These are phyloP conservation scores for Leucosporidium yakuticum DNA, from an alignment of 768 basidiomycete genomes.

Conservation along the genomic window DNA sequence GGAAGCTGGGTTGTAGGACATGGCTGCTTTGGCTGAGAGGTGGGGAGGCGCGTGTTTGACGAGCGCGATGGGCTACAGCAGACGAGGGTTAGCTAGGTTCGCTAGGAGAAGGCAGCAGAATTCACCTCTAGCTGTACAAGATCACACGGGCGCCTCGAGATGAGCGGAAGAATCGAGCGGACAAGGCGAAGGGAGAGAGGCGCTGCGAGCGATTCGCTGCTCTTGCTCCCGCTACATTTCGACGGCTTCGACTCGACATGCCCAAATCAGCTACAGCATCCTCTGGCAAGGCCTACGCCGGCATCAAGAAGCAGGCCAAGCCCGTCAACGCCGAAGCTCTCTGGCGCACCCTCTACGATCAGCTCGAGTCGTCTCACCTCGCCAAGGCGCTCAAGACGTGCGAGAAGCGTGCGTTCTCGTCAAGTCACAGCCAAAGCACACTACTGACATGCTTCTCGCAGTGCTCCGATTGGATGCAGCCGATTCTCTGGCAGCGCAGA, in stretches of 20 bases:
- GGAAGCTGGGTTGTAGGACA: conserved; percentile 28
- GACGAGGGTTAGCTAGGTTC: too few species aligned
- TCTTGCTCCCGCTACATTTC: too few species aligned
- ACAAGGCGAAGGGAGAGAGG: too few species aligned
- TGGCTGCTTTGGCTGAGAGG: neutral
- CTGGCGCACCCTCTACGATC: conserved; percentile 41
- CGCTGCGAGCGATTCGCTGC: too few species aligned
- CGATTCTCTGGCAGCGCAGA: conserved; percentile 39
- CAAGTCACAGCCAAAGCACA: neutral
- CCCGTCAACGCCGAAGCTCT: conserved; percentile 1
- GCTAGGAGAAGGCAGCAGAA: too few species aligned
- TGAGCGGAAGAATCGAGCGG: too few species aligned
- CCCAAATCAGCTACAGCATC: too few species aligned
- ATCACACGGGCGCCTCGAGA: too few species aligned
- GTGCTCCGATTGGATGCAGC: conserved; percentile 43
- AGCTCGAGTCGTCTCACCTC: conserved; percentile 43
- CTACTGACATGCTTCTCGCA: conserved; percentile 13
- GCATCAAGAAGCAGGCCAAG: neutral
- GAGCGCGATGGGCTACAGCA: neutral
- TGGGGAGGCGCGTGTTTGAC: neutral
- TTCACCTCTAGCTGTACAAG: too few species aligned
- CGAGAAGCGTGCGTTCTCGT: conserved; percentile 41
- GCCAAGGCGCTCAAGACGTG: conserved; percentile 44
- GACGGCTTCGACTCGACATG: too few species aligned
- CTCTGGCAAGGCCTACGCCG: neutral